Conservation (phyloP, 495 filamentous ascomycete species). For the Aspergillus mulundensis region DNA sequence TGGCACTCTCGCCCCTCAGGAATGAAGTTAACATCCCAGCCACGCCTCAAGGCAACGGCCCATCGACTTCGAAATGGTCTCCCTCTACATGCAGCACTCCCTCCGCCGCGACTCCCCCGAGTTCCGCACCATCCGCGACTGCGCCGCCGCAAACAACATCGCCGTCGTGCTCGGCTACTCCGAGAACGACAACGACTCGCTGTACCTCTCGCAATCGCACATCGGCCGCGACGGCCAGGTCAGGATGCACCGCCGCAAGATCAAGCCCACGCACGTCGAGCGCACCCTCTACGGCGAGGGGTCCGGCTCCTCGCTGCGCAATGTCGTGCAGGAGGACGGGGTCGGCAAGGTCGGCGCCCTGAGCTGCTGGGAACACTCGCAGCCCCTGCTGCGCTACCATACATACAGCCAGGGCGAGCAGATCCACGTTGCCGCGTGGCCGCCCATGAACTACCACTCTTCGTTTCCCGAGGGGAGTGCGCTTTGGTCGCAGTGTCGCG, state of each 20-base stretch:
- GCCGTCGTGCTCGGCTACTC: constrained; percentile 44
- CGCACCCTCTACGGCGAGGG: constrained; percentile 53
- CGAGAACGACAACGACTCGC: constrained; percentile 37
- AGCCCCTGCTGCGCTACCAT: constrained; percentile 33
- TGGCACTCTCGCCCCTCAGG: too few species aligned
- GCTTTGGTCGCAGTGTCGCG: neutral
- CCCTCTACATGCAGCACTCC: constrained; percentile 26
- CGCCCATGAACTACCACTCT: neutral
- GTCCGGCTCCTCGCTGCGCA: neutral
- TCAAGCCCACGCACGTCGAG: constrained; percentile 58
- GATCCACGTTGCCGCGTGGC: constrained; percentile 36
- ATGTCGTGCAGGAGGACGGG: constrained; percentile 19
- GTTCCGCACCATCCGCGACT: constrained; percentile 26
- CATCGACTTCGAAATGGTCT: too few species aligned
- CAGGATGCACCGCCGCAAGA: constrained; percentile 46
- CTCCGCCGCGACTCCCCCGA: constrained; percentile 25
- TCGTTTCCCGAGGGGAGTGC: neutral
- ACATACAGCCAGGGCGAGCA: constrained; percentile 30
- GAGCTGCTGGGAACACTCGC: constrained; percentile 33
- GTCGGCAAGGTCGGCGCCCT: constrained; percentile 25
- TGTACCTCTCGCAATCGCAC: constrained; percentile 54
- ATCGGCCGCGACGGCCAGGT: constrained; percentile 45
- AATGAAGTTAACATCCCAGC: too few species aligned
- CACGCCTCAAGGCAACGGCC: too few species aligned
- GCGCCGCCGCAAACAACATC: constrained; percentile 22